Conservation (phyloP, 352 stramenopile species). For the Phytophthora constricta region DNA sequence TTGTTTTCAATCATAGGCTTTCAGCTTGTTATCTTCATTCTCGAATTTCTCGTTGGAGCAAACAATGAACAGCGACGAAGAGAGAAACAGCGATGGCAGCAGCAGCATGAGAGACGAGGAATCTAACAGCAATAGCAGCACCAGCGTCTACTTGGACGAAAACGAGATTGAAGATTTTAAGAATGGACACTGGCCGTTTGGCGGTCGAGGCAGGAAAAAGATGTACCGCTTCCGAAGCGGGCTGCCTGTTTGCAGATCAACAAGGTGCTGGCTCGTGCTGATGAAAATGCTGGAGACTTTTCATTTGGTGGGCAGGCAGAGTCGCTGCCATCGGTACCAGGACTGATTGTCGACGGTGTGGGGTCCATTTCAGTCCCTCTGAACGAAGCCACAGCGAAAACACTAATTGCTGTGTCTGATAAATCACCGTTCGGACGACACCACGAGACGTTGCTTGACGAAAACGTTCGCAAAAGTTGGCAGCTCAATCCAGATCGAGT, state of each 20-base stretch:
- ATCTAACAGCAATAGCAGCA: too few species aligned
- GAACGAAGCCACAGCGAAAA: slow-evolving; percentile 1
- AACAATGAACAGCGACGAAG: too few species aligned
- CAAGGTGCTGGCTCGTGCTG: slow-evolving; percentile 3
- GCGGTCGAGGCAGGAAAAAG: not conserved
- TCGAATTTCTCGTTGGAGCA: too few species aligned
- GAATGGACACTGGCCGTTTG: not conserved
- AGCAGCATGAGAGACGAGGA: too few species aligned
- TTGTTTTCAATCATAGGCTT: too few species aligned
- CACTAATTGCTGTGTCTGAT: slow-evolving; percentile 14
- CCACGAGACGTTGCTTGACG: slow-evolving; percentile 25
- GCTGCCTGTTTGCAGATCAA: slow-evolving; percentile 4
- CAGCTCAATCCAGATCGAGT: slow-evolving; percentile 2
- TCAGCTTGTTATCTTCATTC: too few species aligned
- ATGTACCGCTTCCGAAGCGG: not conserved
- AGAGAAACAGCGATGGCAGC: too few species aligned
- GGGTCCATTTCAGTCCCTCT: slow-evolving; percentile 20
- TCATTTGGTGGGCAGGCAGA: not conserved
- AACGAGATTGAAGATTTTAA: too few species aligned
- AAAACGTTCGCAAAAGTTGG: slow-evolving; percentile 31
- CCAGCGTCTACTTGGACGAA: too few species aligned
- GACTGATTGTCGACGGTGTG: slow-evolving; percentile 18
- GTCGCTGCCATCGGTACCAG: slow-evolving; percentile 10
- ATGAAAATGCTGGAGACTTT: not conserved
- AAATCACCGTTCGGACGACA: slow-evolving; percentile 40